Evolutionary conservation across 169 alveolate species (phyloP), one percentile per base, ranked within the genome.

Genomic region (Plasmodium gaboni): DNA sequence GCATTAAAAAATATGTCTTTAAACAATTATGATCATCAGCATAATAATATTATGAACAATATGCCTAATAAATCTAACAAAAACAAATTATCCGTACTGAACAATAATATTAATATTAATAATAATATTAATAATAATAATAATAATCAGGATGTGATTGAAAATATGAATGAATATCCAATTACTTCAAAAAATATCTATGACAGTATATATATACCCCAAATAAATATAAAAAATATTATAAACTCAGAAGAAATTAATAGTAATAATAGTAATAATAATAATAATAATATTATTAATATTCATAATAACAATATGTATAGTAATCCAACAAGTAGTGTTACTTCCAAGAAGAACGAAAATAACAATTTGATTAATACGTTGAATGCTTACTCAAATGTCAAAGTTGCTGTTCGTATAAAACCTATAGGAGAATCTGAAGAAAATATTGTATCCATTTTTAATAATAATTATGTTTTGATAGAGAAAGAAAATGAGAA

Each of bases 151-250:
- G 69, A 57, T 42, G 22, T 28, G 8, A 55, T 60, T 32, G 74
- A 71, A 19, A 71, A 71, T 53, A 65, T 61, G 19, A 85, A 64
- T 46, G 92, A 57, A 65, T 69, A 70, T 57, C 92, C 92, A 10
- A 69, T 85, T 24, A 85, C 92, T 22, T 85, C 92, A 19, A 85
- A 85, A 70, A 85, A 85, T 51, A 70, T 85, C 2, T 85, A 85
- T 64, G 92, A 85, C 69, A 85, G 92, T 51, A 85, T 85, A 59
- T 85, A 85, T 42, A 85, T 85, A 32, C 92, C 92, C 12, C 92
- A 85, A 19, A 85, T 85, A n/a, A 69, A 70, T 73, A 85, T 85
- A 57, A 69, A 65, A 44, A 85, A 71, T 24, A 57, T 69, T 5
- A 44, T 59, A 13, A 53, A 61, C 6, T 46, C 53, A 19, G 57